Base-by-base conservation (phyloP, 306 rosid species). In the Cicer bijugum region DNA sequence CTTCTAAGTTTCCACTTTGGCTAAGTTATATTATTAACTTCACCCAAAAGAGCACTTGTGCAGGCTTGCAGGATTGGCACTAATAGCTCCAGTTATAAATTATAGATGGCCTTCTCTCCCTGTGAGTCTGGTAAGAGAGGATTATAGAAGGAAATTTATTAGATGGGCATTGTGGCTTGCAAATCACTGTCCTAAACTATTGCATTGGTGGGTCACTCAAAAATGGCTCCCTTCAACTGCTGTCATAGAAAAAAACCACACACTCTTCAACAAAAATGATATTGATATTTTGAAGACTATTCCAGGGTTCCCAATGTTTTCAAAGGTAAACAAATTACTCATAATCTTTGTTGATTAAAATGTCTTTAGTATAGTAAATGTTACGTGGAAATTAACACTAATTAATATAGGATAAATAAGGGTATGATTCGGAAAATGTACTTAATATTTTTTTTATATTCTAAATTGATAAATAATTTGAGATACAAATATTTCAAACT, bases 221-320 rank as follows among this genome's bases (percentile, higher is more conserved):
- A 93, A 91, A 42, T 93, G 96, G 97, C 84, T 93, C 69, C 98
- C 98, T 80, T 88, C 98, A 69, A 78, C 89, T 86, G 82, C 94
- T 76, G 96, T 87, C 67, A 70, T 89, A 62, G 92, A 91, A 80
- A 84, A 81, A 66, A 91, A 89, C 74, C 92, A 96, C 0, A 72
- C 85, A 20, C 81, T 89, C 72, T 93, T 93, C 84, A 93, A 89
- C 81, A 79, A 75, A 67, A 84, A 78, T 81, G 98, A 93, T 64
- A 77, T 91, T 0, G 96, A 93, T 19, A 87, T 83, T 75, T 85
- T 93, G 20, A 88, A 88, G 88, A 84, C 82, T 28, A 83, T 80
- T 6, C 89, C 86, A 0, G 98, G 98, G 1, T 93, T 93, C 75
- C 96, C 96, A 10, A 89, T 91, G 98, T 86, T 91, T 46, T 84